phyloP scores from a whole-genome alignment of 495 filamentous ascomycete genomes.

The Annulohypoxylon maeteangense region DNA sequence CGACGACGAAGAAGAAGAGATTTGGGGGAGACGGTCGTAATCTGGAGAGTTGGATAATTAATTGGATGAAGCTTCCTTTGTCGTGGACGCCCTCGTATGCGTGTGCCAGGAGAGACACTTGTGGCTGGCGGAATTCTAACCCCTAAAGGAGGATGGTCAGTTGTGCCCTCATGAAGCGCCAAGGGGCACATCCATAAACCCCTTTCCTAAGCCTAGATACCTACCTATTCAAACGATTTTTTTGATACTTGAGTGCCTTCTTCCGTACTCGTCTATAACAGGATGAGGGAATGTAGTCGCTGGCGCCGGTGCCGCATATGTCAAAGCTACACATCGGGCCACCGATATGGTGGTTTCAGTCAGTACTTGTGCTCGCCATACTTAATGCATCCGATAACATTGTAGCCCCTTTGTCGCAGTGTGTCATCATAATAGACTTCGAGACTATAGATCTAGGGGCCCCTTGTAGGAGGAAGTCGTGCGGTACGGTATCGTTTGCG shows the following conservation, averaged over 20 bases:
- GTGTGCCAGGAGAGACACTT: neutral
- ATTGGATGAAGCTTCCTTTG: neutral
- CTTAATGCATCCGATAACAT: neutral
- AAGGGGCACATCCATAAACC: neutral
- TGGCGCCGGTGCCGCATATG: neutral
- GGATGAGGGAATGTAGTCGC: neutral
- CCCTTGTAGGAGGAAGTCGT: neutral
- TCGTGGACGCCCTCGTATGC: neutral
- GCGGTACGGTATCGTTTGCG: neutral
- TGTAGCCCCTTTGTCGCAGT: neutral
- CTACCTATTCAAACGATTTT: neutral
- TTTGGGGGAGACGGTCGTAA: neutral
- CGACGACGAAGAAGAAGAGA: neutral
- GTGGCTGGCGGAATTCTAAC: too few species aligned
- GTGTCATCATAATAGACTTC: neutral
- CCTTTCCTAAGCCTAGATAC: neutral
- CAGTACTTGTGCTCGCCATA: neutral
- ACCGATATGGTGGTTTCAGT: neutral
- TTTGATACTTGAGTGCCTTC: neutral
- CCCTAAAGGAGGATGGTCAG: neutral
- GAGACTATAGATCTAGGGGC: neutral
- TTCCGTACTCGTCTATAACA: neutral
- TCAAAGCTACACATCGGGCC: neutral
- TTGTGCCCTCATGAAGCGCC: too few species aligned
- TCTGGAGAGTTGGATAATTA: neutral